Evolutionary conservation across 805 yeast genomes (phyloP), one percentile per base, ranked within the genome.

Genomic region (Ogataea nitratoaversa): DNA sequence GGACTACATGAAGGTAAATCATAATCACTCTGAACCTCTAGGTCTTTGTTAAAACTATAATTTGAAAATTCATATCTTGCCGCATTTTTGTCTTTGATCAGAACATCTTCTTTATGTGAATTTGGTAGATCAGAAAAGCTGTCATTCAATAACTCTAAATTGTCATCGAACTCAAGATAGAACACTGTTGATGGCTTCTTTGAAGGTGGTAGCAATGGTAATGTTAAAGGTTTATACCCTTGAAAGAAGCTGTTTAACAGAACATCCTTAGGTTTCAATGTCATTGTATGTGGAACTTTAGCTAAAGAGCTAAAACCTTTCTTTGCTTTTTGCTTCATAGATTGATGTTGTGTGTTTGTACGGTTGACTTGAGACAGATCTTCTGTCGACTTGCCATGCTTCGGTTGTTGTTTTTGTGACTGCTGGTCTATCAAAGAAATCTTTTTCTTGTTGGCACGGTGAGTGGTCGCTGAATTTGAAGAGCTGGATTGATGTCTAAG

Each of bases 141-240:
- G 19, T 49, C 53, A 13, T 54, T 54, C 8, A 50, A 43, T n/a
- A 54, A 42, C 13, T 61, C 54, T 25, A 61, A 34, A 17, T 51
- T 52, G 18, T 61, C 68, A 36, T 61, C 65, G 34, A 63, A 49
- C 33, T 64, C 66, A 18, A 64, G 47, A 34, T 58, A 60, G 8
- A 63, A 47, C 19, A 60, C 60, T 0, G 62, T 45, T 4, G 52
- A 48, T 5, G 53, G 44, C 34, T 49, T 50, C 28, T 54, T 49
- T 31, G 52, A 50, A 4, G 58, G 57, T 11, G 65, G 64, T 3
- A 47, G 39, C 18, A 60, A 43, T 2, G 67, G 67, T 20, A 60
- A 32, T 9, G 66, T 56, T 24, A 64, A 43, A 12, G 69, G 69
- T 32, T 60, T 57, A 37, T 61, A 63, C 2, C 65, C 68, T 42